Evolutionary conservation across 176 grass and related monocot genomes (phyloP), one percentile per base, ranked within the genome.

Genomic region (Panicum miliaceum): DNA sequence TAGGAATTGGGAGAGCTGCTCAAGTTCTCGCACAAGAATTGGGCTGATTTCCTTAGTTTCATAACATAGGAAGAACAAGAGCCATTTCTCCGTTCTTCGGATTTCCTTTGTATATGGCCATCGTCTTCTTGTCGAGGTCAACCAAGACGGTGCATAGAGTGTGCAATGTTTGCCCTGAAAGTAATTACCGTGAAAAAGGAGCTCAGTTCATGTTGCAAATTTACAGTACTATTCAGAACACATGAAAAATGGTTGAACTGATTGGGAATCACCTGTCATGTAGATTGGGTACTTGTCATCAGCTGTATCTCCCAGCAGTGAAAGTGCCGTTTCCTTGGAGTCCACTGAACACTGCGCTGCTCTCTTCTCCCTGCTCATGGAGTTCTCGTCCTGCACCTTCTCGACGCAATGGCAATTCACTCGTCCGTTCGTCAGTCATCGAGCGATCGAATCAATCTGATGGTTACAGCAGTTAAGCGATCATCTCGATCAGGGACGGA

Each of bases 371-470:
- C 93, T 87, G 64, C 82, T 90, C 64, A 89, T 77, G 73, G 96
- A 95, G 86, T 87, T 98, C 62, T 98, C 91, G 71, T 98, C 89
- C 77, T 85, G 73, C 18, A 92, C 85, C 96, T 95, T 64, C 29
- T 80, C 46, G 5, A 48, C 19, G 22, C n/a, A 43, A 19, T 61
- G 26, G 27, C 23, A 18, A 5, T 35, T 48, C 36, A 57, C 35
- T 68, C 41, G 27, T 68, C 38, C 42, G 63, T 50, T 52, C 19
- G 32, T 43, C n/a, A 18, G 26, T 14, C 60, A 32, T 25, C 32
- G 0, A 20, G 0, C n/a, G 5, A n/a, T 56, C 52, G 11, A 68
- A 27, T 60, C 2, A 14, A 3, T 18, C 7, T 37, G 15, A 67
- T 5, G 50, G 48, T 20, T 42, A 26, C 43, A 3, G 1, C 32